phyloP scores from a whole-genome alignment of 495 filamentous ascomycete species.

The Bombardia bombarda region DNA sequence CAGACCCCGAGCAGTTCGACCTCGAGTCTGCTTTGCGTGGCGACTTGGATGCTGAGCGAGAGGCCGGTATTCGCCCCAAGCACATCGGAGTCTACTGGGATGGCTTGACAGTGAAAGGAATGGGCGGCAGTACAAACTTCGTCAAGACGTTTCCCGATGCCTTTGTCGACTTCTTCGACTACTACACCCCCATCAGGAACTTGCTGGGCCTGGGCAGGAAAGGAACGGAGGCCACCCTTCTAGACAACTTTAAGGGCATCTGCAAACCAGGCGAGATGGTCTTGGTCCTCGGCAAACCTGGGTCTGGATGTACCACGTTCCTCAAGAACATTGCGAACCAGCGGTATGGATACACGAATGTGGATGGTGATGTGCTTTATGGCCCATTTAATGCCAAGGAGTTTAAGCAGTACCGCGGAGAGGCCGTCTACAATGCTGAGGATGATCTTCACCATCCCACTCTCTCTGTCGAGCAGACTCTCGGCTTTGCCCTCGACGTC shows the following conservation, averaged over 20 bases:
- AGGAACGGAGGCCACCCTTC: conserved; percentile 56
- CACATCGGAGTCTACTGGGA: conserved; percentile 77
- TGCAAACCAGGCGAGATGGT: conserved; percentile 82
- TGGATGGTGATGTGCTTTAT: conserved; percentile 74
- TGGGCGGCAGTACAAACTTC: conserved; percentile 66
- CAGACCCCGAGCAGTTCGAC: conserved; percentile 55
- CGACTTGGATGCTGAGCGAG: conserved; percentile 57
- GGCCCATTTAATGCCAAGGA: conserved; percentile 56
- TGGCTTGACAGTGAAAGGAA: conserved; percentile 65
- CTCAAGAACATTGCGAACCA: conserved; percentile 80
- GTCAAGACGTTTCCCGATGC: conserved; percentile 80
- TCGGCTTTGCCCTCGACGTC: conserved; percentile 74
- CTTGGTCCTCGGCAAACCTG: conserved; percentile 78
- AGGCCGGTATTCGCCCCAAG: conserved; percentile 72
- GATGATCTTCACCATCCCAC: conserved; percentile 77
- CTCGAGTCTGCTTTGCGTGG: conserved; percentile 63
- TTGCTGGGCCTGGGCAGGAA: conserved; percentile 54
- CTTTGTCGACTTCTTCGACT: conserved; percentile 68
- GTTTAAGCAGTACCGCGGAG: conserved; percentile 63
- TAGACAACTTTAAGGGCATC: conserved; percentile 46
- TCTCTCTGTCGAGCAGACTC: conserved; percentile 75
- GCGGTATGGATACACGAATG: conserved; percentile 65
- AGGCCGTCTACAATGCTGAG: conserved; percentile 81
- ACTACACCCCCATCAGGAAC: conserved; percentile 49
- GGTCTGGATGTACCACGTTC: conserved; percentile 82